Evolutionary conservation across 371 early-diverging fungal species (phyloP).

Genomic region (Globomyces sp.): DNA sequence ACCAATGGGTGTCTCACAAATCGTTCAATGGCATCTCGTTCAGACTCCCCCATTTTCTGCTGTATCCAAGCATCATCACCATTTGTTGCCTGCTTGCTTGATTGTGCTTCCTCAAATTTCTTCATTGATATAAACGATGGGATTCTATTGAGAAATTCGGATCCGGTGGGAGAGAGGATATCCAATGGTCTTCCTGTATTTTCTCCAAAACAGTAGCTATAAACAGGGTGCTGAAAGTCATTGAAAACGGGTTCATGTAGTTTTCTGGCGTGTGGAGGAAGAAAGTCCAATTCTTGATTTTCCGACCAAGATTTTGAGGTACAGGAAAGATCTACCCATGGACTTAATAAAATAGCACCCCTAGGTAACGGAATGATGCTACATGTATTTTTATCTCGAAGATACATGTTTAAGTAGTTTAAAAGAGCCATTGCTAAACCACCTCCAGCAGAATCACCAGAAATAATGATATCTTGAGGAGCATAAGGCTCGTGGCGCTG

Average conservation of each 20-base stretch:
- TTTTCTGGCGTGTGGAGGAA: slow-evolving; percentile 29
- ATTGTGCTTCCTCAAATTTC: slow-evolving; percentile 2
- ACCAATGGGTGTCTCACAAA: slow-evolving; percentile 41
- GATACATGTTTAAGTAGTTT: slow-evolving; percentile 39
- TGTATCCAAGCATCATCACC: neutral
- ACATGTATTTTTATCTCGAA: slow-evolving; percentile 17
- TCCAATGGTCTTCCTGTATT: slow-evolving; percentile 13
- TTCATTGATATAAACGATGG: neutral
- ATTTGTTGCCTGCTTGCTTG: slow-evolving; percentile 9
- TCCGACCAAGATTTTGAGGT: slow-evolving; percentile 26
- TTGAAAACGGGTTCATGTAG: slow-evolving; percentile 33
- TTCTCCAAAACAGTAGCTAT: slow-evolving; percentile 38
- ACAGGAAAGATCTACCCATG: slow-evolving; percentile 47
- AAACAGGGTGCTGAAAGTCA: slow-evolving; percentile 28
- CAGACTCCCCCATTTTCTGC: slow-evolving; percentile 8
- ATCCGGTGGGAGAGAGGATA: slow-evolving; percentile 8
- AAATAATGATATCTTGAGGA: slow-evolving; percentile 28
- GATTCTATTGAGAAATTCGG: neutral
- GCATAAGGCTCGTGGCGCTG: slow-evolving; percentile 26
- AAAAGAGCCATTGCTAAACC: slow-evolving; percentile 49
- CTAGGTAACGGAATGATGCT: slow-evolving; percentile 33
- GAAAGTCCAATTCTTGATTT: slow-evolving; percentile 37
- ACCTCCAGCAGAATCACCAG: slow-evolving; percentile 47
- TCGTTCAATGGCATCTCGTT: slow-evolving; percentile 25
- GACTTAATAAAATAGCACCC: slow-evolving; percentile 33